phyloP scores from a whole-genome alignment of 2,329 filamentous ascomycete genomes.

The Byssoonygena ceratinophila region DNA sequence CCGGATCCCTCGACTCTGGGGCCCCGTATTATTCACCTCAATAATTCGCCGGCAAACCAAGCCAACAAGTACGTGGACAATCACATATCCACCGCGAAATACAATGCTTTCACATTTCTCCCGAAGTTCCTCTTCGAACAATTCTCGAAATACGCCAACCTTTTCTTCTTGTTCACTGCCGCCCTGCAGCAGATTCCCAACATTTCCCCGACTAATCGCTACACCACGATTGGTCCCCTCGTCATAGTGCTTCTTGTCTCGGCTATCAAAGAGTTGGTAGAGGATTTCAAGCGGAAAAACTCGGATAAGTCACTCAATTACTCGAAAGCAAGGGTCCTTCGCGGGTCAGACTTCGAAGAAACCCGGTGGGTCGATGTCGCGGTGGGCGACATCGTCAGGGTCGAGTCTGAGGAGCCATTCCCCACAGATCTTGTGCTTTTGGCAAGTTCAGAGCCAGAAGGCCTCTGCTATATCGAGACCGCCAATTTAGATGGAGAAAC shows the following conservation, averaged over 20 bases:
- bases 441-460: slow-evolving; percentile 92
- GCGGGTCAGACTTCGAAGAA: slow-evolving; percentile 73
- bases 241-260: slow-evolving; percentile 86
- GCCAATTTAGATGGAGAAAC: slow-evolving; percentile 96
- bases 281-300: slow-evolving; percentile 80
- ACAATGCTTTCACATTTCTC: slow-evolving; percentile 84
- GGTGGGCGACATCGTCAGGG: slow-evolving; percentile 84
- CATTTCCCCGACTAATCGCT: slow-evolving; percentile 87
- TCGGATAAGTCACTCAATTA: slow-evolving; percentile 82
- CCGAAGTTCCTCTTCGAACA: slow-evolving; percentile 97
- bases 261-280: slow-evolving; percentile 83
- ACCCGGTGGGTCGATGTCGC: slow-evolving; percentile 88
- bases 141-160: slow-evolving; percentile 97
- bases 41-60: slow-evolving; percentile 87
- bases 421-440: slow-evolving; percentile 86
- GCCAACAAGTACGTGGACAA: slow-evolving; percentile 89
- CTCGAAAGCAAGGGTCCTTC: slow-evolving; percentile 71
- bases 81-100: slow-evolving; percentile 94
- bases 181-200: slow-evolving; percentile 88
- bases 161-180: slow-evolving; percentile 98
- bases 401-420: slow-evolving; percentile 90
- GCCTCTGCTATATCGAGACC: slow-evolving; percentile 96
- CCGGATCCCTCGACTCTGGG: slow-evolving; percentile 83
- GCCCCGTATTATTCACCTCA: slow-evolving; percentile 85
- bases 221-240: slow-evolving; percentile 93